These are phyloP conservation scores for Fusarium sterilihyphosum DNA, from an alignment of 2,329 filamentous ascomycete genomes.

Conservation along the genomic window DNA sequence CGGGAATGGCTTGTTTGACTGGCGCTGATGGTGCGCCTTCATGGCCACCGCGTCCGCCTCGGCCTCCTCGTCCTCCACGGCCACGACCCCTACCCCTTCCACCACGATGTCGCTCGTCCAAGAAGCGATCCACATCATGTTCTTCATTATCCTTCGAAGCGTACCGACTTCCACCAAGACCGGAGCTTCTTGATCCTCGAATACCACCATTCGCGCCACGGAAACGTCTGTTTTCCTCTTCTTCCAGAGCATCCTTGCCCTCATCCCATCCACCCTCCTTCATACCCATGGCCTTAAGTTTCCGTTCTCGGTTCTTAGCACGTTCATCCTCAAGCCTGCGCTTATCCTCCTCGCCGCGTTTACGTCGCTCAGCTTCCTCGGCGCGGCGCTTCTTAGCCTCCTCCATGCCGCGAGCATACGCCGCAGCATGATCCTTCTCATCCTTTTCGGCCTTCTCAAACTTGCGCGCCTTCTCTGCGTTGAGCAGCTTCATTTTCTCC, in stretches of 20 bases:
- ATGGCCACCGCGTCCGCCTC: constrained; percentile 47
- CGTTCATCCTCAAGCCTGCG: constrained; percentile 67
- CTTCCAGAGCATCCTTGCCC: constrained; percentile 59
- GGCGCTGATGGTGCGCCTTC: constrained; percentile 34
- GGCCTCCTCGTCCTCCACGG: constrained; percentile 48
- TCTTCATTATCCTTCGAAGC: constrained; percentile 48
- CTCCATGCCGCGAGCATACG: constrained; percentile 65
- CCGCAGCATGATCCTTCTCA: constrained; percentile 63
- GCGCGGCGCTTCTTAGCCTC: constrained; percentile 62
- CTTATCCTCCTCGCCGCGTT: constrained; percentile 62
- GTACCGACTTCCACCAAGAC: constrained; percentile 56
- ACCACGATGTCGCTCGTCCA: constrained; percentile 49
- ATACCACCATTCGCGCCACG: constrained; percentile 55
- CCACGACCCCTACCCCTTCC: constrained; percentile 48
- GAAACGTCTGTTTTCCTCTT: constrained; percentile 56
- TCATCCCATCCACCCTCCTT: constrained; percentile 68
- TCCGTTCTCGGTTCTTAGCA: constrained; percentile 68
- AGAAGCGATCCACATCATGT: constrained; percentile 50
- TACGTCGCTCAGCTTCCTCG: constrained; percentile 62
- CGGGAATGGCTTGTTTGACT: constrained; percentile 42
- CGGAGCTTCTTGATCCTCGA: constrained; percentile 50
- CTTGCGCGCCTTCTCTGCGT: constrained; percentile 67
- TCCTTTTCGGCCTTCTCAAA: constrained; percentile 68
- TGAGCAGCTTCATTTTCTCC: constrained; percentile 68
- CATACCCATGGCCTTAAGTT: constrained; percentile 66